These are phyloP conservation scores for Uronychia setigera DNA, from an alignment of 73 alveolate genomes.

Conservation along the genomic window DNA sequence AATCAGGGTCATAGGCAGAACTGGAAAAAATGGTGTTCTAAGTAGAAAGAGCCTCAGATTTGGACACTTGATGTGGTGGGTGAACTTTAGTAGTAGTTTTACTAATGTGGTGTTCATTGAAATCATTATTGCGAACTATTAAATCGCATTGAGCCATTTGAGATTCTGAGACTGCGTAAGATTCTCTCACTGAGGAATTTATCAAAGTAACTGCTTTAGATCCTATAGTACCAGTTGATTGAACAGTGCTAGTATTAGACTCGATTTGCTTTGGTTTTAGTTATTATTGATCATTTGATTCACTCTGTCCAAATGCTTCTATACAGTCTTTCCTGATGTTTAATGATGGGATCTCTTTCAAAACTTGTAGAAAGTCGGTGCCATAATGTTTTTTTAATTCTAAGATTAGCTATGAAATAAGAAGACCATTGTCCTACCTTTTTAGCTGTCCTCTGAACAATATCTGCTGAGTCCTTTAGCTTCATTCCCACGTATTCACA, in stretches of 20 bases:
- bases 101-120: too few species aligned
- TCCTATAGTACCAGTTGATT: background rate
- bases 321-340: background rate
- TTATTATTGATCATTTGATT: background rate
- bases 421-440: background rate
- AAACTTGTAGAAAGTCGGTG: conserved; percentile 7
- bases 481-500: too few species aligned
- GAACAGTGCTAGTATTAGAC: background rate
- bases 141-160: too few species aligned
- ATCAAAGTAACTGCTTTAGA: background rate
- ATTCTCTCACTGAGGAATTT: too few species aligned
- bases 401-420: conserved; percentile 17
- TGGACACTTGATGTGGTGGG: too few species aligned
- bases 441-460: conserved; percentile 63
- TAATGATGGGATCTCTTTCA: background rate
- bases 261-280: background rate
- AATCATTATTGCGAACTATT: too few species aligned
- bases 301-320: background rate
- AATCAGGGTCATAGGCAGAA: too few species aligned
- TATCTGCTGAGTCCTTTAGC: conserved; percentile 50
- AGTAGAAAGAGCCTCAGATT: too few species aligned
- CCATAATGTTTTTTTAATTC: conserved; percentile 59
- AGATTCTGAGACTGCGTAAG: too few species aligned
- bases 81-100: too few species aligned
- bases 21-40: too few species aligned